Base-by-base conservation (phyloP, 805 yeast genomes). In the Kodamaea nitidulidarum region DNA sequence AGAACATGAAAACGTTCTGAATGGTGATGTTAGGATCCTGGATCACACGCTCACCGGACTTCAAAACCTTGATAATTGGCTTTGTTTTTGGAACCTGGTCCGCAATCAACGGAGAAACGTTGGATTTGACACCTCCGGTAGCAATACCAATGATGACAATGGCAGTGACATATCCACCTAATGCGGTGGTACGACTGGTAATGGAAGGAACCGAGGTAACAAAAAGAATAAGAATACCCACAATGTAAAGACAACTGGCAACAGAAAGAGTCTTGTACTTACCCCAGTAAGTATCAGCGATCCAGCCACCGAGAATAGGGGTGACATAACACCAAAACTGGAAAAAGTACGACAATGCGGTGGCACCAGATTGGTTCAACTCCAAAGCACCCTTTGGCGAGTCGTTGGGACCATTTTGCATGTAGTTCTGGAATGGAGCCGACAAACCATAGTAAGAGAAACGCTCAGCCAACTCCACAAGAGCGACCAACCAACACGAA, bases 281-380 rank as follows among this genome's bases (percentile, higher is more conserved):
- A 43, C 93, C 93, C 68, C 76, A 74, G 60, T 67, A 79, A 46
- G 84, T 78, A 61, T 85, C 95, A 39, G 93, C 80, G 18, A 84
- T 50, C 61, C 79, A 76, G 39, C 88, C 93, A 50, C 88, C 90
- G 41, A 80, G 68, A 39, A 85, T 68, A 21, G 95, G 95, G 32
- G 91, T 82, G 34, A 84, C 70, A 58, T 84, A 85, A 55, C 88
- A 81, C 84, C 88, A 81, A 57, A 85, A 85, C 55, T 82, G 87
- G 71, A 84, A 79, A 52, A 84, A 78, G 57, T 83, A 78, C 12
- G 85, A 75, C 45, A 84, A 69, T 22, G 84, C 88, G 26, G 84
- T 79, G 20, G 93, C 87, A 47, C 79, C 76, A 42, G 70, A 70
- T 41, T 74, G 66, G 39, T 81, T 80, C 50, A 81, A 67, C 35